Conservation (phyloP, 2,329 filamentous ascomycete species). For the Colletotrichum lupini region DNA sequence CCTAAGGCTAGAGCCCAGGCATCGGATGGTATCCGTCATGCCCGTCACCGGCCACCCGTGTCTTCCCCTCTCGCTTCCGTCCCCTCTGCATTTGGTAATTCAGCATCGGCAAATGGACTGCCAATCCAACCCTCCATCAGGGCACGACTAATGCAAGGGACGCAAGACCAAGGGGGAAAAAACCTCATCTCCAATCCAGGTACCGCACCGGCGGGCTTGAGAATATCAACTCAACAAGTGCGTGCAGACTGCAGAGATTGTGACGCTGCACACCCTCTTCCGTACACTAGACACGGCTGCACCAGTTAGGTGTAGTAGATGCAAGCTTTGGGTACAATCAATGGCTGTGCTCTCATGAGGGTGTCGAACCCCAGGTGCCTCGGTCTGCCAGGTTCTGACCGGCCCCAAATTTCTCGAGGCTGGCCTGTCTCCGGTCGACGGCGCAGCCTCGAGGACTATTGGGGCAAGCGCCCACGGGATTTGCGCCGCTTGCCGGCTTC, state of each 20-base stretch:
- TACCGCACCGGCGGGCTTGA: not conserved
- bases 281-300: not conserved
- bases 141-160: slow-evolving; percentile 33
- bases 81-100: slow-evolving; percentile 14
- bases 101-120: slow-evolving; percentile 16
- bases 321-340: not conserved
- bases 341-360: not conserved
- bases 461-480: not conserved
- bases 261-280: slow-evolving; percentile 27
- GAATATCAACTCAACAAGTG: slow-evolving; percentile 14
- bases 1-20: slow-evolving; percentile 9
- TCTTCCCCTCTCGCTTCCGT: slow-evolving; percentile 25
- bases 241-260: not conserved
- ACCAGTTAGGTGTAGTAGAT: slow-evolving; percentile 8
- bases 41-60: slow-evolving; percentile 11
- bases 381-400: not conserved
- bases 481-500: not conserved
- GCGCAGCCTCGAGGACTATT: not conserved
- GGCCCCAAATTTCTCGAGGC: not conserved
- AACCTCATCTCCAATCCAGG: slow-evolving; percentile 8
- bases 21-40: slow-evolving; percentile 22
- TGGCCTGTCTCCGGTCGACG: not conserved
- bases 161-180: slow-evolving; percentile 18
- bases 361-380: slow-evolving; percentile 7
- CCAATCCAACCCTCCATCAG: slow-evolving; percentile 22